Percentiles rank a stretch among this genome's conserved stretches.
phyloP scores from a whole-genome alignment of 352 stramenopile species.

The Phytophthora hibernalis region DNA sequence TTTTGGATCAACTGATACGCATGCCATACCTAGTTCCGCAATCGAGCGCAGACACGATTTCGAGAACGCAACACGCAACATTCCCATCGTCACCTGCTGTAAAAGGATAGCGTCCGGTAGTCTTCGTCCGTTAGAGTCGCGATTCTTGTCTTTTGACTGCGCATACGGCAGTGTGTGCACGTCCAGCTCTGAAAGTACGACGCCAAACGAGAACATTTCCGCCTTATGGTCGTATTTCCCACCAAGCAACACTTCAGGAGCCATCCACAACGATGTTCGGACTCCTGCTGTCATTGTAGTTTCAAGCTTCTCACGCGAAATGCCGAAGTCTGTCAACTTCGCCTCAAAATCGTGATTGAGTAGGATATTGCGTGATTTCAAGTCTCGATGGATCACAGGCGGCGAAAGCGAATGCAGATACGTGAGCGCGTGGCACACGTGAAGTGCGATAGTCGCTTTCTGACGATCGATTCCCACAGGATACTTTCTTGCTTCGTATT shows the following conservation, averaged over 20 bases:
- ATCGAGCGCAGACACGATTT: constrained; percentile 14
- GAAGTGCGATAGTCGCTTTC: constrained; percentile 40
- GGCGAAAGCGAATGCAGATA: constrained; percentile 52
- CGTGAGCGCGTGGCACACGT: constrained; percentile 50
- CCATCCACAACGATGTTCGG: constrained; percentile 30
- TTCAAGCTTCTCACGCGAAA: constrained; percentile 36
- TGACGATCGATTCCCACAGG: constrained; percentile 1
- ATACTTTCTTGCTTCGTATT: constrained; percentile 5
- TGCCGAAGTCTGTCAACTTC: constrained; percentile 61
- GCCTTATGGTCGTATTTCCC: constrained; percentile 29
- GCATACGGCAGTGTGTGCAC: too few relatives aligned
- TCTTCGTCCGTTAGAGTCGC: constrained; percentile 16
- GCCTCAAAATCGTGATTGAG: constrained; percentile 50
- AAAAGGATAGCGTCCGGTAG: constrained; percentile 33
- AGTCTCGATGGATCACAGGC: constrained; percentile 70
- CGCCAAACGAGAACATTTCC: constrained; percentile 38
- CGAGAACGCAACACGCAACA: constrained; percentile 29
- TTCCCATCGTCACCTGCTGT: constrained; percentile 31
- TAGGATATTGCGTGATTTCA: constrained; percentile 76
- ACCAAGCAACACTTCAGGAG: constrained; percentile 30
- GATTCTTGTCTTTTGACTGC: constrained; percentile 7
- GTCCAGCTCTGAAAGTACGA: constrained; percentile 49
- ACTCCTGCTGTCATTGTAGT: constrained; percentile 27
- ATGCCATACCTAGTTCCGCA: constrained; percentile 34
- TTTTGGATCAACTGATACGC: constrained; percentile 42